phyloP scores from a whole-genome alignment of 257 asterid species.

The Solanum neorickii region DNA sequence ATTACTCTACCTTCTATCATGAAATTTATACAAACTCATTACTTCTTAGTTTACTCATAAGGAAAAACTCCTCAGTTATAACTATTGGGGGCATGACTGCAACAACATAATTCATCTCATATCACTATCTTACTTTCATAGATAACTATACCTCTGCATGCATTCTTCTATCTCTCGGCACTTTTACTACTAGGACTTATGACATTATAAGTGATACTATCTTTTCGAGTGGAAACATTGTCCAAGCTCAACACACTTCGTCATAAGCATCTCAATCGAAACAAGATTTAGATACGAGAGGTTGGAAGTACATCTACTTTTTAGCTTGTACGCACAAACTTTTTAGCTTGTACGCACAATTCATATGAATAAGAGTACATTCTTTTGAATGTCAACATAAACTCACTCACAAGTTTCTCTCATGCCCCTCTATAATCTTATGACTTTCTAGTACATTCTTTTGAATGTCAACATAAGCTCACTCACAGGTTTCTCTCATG shows the following conservation, averaged over 20 bases:
- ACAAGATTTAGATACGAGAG: not conserved
- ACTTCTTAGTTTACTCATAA: not conserved
- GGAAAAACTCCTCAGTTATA: not conserved
- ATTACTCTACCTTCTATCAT: not conserved
- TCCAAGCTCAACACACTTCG: not conserved
- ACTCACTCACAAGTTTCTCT: not conserved
- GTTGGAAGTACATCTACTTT: not conserved
- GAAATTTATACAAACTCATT: too few relatives aligned
- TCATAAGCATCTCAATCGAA: not conserved
- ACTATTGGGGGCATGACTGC: not conserved
- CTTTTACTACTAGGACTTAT: not conserved
- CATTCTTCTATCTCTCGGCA: not conserved
- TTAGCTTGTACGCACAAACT: not conserved
- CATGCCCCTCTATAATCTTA: not conserved
- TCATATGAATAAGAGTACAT: not conserved
- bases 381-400: not conserved
- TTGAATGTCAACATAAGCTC: too few relatives aligned
- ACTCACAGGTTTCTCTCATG: too few relatives aligned
- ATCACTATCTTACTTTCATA: not conserved
- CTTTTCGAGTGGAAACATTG: too few relatives aligned
- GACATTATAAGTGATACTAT: too few relatives aligned
- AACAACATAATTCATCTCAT: not conserved
- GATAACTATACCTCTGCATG: not conserved
- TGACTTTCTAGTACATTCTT: too few relatives aligned
- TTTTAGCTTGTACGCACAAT: not conserved